Evolutionary conservation across 2,329 filamentous ascomycete genomes (phyloP).

Genomic region (Zasmidium citrigriseum): DNA sequence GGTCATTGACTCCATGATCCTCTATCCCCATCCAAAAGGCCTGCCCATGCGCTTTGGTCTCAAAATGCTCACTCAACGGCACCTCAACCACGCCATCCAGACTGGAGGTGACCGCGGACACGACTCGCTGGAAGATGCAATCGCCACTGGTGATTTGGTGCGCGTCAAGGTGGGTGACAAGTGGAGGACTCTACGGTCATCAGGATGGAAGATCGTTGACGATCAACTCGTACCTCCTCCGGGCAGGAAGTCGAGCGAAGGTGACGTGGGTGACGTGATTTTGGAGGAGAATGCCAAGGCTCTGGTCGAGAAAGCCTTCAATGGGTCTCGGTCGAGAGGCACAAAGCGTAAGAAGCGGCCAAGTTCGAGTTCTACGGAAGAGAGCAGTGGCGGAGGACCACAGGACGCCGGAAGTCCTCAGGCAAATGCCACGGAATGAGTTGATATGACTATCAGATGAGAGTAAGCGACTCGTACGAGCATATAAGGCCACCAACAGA

Average conservation of each 20-base stretch:
- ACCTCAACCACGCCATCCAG: conserved; percentile 78
- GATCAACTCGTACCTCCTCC: conserved; percentile 41
- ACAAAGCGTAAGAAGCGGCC: conserved; percentile 15
- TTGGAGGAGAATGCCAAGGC: conserved; percentile 4
- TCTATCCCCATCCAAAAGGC: conserved; percentile 77
- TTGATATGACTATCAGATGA: conserved; percentile 4
- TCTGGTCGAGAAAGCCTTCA: conserved; percentile 1
- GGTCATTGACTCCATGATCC: conserved; percentile 80
- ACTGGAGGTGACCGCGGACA: conserved; percentile 68
- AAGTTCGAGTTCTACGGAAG: conserved; percentile 5
- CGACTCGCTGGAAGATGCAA: conserved; percentile 89
- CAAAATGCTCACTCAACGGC: conserved; percentile 69
- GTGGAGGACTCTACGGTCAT: conserved; percentile 66
- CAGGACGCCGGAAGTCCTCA: not conserved
- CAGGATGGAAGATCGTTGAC: conserved; percentile 66
- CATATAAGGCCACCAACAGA: not conserved
- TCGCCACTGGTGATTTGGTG: conserved; percentile 84
- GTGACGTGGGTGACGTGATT: not conserved
- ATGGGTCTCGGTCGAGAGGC: conserved; percentile 4
- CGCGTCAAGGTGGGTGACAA: conserved; percentile 67
- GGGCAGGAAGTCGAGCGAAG: not conserved
- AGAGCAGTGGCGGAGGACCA: not conserved
- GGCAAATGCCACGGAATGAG: conserved; percentile 1
- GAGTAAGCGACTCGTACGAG: no score
- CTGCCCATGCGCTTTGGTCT: conserved; percentile 77